Conservation (phyloP, 1,139 yeast species). For the Debaryomyces robertsiae region DNA sequence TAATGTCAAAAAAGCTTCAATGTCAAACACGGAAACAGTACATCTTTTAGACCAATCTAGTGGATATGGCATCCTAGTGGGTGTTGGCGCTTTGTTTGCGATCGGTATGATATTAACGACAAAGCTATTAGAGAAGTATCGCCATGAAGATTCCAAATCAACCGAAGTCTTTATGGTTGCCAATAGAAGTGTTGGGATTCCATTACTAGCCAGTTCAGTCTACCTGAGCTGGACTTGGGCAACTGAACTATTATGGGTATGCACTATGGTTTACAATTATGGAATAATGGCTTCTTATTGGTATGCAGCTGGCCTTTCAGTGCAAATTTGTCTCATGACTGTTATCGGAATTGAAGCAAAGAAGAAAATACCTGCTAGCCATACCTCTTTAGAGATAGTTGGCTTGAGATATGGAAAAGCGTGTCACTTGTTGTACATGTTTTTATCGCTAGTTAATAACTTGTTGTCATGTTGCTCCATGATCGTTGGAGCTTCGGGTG, state of each 20-base stretch:
- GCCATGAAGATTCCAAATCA: conserved; percentile 30
- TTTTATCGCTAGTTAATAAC: conserved; percentile 34
- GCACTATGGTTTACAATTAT: conserved; percentile 30
- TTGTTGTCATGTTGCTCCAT: conserved; percentile 35
- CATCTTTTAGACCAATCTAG: conserved; percentile 19
- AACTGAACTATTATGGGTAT: conserved; percentile 30
- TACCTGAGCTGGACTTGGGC: conserved; percentile 37
- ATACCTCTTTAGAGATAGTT: conserved; percentile 34
- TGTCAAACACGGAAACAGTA: background rate
- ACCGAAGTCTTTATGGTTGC: conserved; percentile 37
- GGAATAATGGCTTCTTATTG: conserved; percentile 31
- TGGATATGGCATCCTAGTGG: conserved; percentile 34
- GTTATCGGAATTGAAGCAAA: conserved; percentile 35
- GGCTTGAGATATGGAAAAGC: conserved; percentile 32
- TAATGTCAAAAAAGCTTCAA: too few relatives aligned
- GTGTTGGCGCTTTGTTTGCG: conserved; percentile 34
- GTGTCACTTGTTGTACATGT: conserved; percentile 34
- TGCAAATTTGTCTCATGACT: conserved; percentile 32
- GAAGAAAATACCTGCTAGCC: conserved; percentile 32
- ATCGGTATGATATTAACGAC: conserved; percentile 33
- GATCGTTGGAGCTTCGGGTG: conserved; percentile 40
- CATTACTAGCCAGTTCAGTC: conserved; percentile 31
- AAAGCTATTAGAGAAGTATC: conserved; percentile 24
- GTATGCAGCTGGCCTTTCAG: conserved; percentile 31
- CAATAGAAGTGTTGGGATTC: conserved; percentile 28